These are phyloP conservation scores for Fraxinus nigra DNA, from an alignment of 305 asterid genomes.

Conservation along the genomic window DNA sequence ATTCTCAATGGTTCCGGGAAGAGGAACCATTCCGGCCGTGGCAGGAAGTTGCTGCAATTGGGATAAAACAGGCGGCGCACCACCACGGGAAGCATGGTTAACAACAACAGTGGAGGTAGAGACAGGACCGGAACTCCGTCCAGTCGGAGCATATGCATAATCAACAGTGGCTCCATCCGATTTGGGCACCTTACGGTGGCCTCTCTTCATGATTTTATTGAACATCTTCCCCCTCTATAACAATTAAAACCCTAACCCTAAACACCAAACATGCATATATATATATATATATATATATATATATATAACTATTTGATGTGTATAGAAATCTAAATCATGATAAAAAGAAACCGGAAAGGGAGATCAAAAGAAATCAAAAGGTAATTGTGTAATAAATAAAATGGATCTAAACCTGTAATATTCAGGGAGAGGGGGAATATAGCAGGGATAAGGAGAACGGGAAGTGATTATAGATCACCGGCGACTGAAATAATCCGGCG, in stretches of 20 bases:
- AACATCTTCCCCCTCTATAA: conserved; percentile 51
- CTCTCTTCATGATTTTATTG: conserved; percentile 68
- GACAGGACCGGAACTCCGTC: conserved; percentile 43
- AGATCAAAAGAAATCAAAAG: conserved; percentile 19
- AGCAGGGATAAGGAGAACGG: neutral
- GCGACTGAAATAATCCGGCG: conserved; percentile 57
- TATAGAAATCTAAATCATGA: neutral
- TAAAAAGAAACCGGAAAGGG: neutral
- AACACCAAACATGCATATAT: conserved; percentile 9
- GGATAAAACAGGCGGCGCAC: conserved; percentile 15
- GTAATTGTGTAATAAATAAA: conserved; percentile 1
- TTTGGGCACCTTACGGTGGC: conserved; percentile 72
- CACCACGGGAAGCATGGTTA: conserved; percentile 63
- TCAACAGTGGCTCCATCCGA: conserved; percentile 42
- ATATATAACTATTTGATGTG: neutral
- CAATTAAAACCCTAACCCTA: conserved; percentile 48
- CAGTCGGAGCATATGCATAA: conserved; percentile 37
- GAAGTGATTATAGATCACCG: conserved; percentile 37
- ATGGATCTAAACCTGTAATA: conserved; percentile 24
- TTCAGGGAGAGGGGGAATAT: conserved; percentile 5
- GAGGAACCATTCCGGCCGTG: conserved; percentile 24
- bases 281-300: neutral
- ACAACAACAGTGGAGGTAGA: conserved; percentile 55
- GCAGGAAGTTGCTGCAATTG: conserved; percentile 26
- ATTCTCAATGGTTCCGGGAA: conserved; percentile 48